A percentile compares a stretch with the other conserved stretches of the same genome.
Evolutionary conservation across 495 filamentous ascomycete species (phyloP).

Genomic region (Penicillium longicatenatum): DNA sequence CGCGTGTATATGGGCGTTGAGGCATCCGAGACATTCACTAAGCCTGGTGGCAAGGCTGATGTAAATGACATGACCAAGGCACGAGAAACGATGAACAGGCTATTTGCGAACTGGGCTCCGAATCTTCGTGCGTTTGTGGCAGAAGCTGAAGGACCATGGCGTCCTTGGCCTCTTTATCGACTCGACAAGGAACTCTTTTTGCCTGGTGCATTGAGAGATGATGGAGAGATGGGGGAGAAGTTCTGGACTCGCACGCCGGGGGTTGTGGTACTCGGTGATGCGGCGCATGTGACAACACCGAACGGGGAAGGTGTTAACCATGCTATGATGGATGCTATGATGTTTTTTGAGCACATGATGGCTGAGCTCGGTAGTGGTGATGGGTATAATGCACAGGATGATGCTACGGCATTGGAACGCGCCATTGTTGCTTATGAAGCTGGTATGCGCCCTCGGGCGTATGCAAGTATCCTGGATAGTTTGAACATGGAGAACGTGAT

Average conservation of each 20-base stretch:
- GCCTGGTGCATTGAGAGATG: neutral
- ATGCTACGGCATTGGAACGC: constrained; percentile 13
- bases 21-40: constrained; percentile 6
- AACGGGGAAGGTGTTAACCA: constrained; percentile 21
- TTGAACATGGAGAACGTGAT: constrained; percentile 15
- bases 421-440: constrained; percentile 21
- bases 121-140: constrained; percentile 15
- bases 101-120: constrained; percentile 11
- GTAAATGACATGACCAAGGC: constrained; percentile 14
- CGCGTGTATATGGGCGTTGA: constrained; percentile 23
- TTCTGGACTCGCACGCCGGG: constrained; percentile 11
- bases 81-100: constrained; percentile 8
- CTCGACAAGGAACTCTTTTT: constrained; percentile 11
- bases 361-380: neutral
- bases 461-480: constrained; percentile 11
- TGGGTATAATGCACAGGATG: neutral
- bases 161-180: constrained; percentile 18
- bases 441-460: constrained; percentile 19
- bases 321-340: constrained; percentile 19
- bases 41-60: constrained; percentile 16
- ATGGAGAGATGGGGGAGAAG: neutral
- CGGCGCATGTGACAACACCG: constrained; percentile 14
- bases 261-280: constrained; percentile 16
- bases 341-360: constrained; percentile 17
- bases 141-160: constrained; percentile 14